phyloP scores from a whole-genome alignment of 768 basidiomycete genomes.

The Lactarius trivialis region DNA sequence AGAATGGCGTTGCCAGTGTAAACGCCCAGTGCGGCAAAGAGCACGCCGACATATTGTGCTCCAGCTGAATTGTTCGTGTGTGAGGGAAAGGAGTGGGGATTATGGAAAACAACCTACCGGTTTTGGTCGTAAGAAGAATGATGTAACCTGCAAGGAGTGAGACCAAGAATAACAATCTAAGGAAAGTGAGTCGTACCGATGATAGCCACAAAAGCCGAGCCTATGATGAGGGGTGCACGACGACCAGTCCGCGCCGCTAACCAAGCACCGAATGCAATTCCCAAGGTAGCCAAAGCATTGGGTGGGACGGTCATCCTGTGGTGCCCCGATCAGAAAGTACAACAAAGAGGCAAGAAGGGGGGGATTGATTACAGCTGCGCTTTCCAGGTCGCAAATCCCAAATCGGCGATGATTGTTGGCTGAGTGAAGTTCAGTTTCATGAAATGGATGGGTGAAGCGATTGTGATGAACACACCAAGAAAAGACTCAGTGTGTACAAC shows the following conservation, averaged over 20 bases:
- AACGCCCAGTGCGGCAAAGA: conserved; percentile 48
- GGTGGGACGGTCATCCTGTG: conserved; percentile 58
- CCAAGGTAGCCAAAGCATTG: conserved; percentile 43
- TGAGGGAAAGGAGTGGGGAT: not conserved
- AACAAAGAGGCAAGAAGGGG: not conserved
- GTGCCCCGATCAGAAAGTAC: not conserved
- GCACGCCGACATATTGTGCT: conserved; percentile 51
- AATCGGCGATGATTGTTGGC: conserved; percentile 53
- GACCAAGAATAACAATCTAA: no score
- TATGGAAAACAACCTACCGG: conserved; percentile 31
- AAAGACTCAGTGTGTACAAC: conserved; percentile 51
- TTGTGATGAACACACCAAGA: conserved; percentile 36
- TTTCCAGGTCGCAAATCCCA: conserved; percentile 55
- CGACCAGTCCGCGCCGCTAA: conserved; percentile 39
- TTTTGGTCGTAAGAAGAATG: conserved; percentile 43
- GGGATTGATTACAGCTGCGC: conserved; percentile 43
- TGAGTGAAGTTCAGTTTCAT: conserved; percentile 20
- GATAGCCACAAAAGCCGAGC: conserved; percentile 42
- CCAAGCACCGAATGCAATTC: conserved; percentile 47
- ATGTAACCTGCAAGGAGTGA: conserved; percentile 42
- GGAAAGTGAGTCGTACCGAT: conserved; percentile 35
- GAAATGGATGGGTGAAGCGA: not conserved
- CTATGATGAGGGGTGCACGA: conserved; percentile 50
- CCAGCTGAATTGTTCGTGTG: conserved; percentile 32
- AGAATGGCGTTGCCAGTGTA: conserved; percentile 54